A percentile compares a stretch with the other conserved stretches of the same genome.
phyloP scores from a whole-genome alignment of 148 eudicot species.

The Nepenthes mirabilis region DNA sequence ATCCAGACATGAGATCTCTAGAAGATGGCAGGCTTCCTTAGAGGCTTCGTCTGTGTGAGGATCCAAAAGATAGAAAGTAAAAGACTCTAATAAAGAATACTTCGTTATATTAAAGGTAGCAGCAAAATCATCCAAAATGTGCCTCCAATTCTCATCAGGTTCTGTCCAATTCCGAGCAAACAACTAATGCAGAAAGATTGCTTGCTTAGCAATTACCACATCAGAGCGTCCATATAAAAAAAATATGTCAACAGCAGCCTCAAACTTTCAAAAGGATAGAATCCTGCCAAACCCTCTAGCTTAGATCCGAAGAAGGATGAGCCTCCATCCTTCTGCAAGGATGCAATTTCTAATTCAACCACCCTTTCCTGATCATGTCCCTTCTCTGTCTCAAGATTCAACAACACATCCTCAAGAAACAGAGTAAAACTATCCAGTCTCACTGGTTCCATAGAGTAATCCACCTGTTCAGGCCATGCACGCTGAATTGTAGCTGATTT shows the following conservation, averaged over 20 bases:
- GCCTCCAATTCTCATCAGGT: conserved; percentile 63
- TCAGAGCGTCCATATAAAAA: conserved; percentile 75
- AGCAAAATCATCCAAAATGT: conserved; percentile 76
- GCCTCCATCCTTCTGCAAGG: conserved; percentile 55
- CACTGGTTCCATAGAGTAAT: conserved; percentile 24
- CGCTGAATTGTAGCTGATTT: conserved; percentile 61
- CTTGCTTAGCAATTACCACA: conserved; percentile 86
- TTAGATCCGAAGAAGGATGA: conserved; percentile 42
- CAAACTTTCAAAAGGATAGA: conserved; percentile 79
- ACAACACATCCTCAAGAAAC: conserved; percentile 85
- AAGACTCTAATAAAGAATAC: conserved; percentile 74
- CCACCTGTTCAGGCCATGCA: conserved; percentile 72
- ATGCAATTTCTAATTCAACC: conserved; percentile 52
- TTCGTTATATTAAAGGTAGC: conserved; percentile 68
- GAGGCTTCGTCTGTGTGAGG: conserved; percentile 71
- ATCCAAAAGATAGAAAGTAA: conserved; percentile 84
- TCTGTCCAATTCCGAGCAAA: conserved; percentile 84
- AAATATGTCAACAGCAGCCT: conserved; percentile 73
- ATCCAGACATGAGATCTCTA: conserved; percentile 74
- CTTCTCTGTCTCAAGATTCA: conserved; percentile 64
- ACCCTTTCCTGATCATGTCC: conserved; percentile 25
- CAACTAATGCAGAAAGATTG: conserved; percentile 72
- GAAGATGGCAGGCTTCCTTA: conserved; percentile 82
- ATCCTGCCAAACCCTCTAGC: conserved; percentile 58
- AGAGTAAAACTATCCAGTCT: conserved; percentile 34